Evolutionary conservation across 257 asterid genomes (phyloP).

Genomic region (Orobanche coerulescens): DNA sequence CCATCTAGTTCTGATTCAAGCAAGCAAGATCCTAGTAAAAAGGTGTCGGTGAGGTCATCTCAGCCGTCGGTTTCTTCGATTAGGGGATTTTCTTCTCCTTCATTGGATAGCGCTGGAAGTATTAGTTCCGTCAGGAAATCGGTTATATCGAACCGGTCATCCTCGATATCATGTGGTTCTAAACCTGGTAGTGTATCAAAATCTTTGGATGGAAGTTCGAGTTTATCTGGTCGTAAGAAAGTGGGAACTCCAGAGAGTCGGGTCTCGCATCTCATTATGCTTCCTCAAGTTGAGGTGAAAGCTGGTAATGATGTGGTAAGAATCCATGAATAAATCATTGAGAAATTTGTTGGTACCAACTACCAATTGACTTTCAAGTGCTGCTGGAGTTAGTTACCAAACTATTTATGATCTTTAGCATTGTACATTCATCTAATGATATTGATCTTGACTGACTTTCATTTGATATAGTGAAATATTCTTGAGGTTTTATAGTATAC

Average conservation of each 20-base stretch:
- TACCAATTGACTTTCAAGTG: background rate
- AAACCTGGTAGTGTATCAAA: constrained; percentile 47
- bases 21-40: constrained; percentile 46
- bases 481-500: background rate
- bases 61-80: constrained; percentile 44
- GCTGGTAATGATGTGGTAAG: constrained; percentile 95
- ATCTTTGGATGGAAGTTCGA: constrained; percentile 41
- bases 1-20: constrained; percentile 52
- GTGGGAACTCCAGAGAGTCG: constrained; percentile 67
- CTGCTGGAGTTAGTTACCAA: background rate
- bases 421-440: constrained; percentile 11
- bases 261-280: constrained; percentile 85
- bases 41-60: constrained; percentile 41
- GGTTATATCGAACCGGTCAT: constrained; percentile 38
- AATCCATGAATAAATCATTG: constrained; percentile 10
- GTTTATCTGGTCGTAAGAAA: constrained; percentile 54
- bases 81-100: constrained; percentile 53
- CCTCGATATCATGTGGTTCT: constrained; percentile 60
- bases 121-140: constrained; percentile 50
- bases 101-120: constrained; percentile 63
- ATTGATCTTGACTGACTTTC: background rate
- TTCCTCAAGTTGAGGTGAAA: constrained; percentile 89
- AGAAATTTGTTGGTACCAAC: background rate
- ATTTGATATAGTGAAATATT: constrained; percentile 14
- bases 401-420: constrained; percentile 1